phyloP scores from a whole-genome alignment of 1,284 basidiomycete species.

The Puccinia coronata region DNA sequence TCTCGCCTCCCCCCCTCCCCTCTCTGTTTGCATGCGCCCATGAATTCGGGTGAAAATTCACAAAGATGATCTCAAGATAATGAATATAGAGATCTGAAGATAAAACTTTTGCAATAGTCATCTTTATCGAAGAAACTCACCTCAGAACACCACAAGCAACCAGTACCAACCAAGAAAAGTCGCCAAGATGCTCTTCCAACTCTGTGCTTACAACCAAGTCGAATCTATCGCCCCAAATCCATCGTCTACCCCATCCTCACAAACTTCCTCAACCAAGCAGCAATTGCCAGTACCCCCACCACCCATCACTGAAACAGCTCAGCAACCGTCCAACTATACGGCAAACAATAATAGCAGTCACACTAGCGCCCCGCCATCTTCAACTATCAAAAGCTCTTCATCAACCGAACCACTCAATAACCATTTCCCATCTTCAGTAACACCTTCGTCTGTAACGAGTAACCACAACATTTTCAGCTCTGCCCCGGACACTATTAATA shows the following conservation, averaged over 20 bases:
- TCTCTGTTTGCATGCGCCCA: too few species aligned
- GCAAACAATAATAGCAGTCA: background rate
- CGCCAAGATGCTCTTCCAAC: constrained; percentile 33
- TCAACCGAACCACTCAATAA: background rate
- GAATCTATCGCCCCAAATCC: background rate
- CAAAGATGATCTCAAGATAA: too few species aligned
- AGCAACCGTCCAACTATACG: background rate
- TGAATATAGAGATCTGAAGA: too few species aligned
- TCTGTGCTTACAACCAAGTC: constrained; percentile 23
- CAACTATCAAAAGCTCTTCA: background rate
- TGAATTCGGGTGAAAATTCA: too few species aligned
- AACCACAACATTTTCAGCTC: background rate
- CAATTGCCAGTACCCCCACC: too few species aligned
- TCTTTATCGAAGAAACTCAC: too few species aligned
- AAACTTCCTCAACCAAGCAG: background rate
- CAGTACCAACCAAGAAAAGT: too few species aligned
- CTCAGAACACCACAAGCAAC: too few species aligned
- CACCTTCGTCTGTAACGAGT: background rate
- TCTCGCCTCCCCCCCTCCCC: too few species aligned
- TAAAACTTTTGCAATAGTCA: too few species aligned
- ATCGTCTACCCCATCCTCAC: too few species aligned
- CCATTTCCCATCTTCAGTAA: background rate
- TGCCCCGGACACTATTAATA: background rate
- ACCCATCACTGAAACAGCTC: background rate
- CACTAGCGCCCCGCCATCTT: too few species aligned